Base-by-base conservation (phyloP, 2,329 filamentous ascomycete species). In the Zymoseptoria pseudotritici region DNA sequence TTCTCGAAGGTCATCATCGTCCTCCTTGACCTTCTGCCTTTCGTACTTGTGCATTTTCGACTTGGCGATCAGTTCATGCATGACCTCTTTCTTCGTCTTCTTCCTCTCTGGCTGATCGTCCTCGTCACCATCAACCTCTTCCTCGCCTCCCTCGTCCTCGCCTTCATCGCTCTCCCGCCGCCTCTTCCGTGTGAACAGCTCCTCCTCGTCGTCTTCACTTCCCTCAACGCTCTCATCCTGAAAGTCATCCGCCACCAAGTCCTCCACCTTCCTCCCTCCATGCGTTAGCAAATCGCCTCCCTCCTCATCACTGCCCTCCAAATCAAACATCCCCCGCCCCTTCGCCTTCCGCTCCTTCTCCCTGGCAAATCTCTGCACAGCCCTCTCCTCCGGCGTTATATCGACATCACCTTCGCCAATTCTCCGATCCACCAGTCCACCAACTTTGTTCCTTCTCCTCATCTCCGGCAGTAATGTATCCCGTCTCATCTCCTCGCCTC, bases 41-140 rank as follows among this genome's bases (percentile, higher is more conserved):
- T 97, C 92, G 71, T 93, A 92, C 76, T 96, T 97, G 82, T 97
- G 84, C 63, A 90, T 81, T 73, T 99, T 99, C 0, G 93, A 97
- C 76, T 99, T 99, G 62, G 92, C 90, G 66, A 99, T 97, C 62
- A 99, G 83, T 75, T 99, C 95, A 70, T 96, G 89, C 90, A 97
- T 97, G 55, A 99, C 90, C 75, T 99, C 94, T 57, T 94, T 89
- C 77, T 97, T 97, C 2, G 87, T 87, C 79, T 97, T 99, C 75
- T 96, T 97, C 61, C 88, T 83, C 68, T 93, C 88, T 0, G 91
- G 91, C 63, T 86, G 78, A 20, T 80, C 80, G 0, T 79, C 79
- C 5, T 79, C 79, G 3, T 76, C 78, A 2, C 78, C 80, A 55
- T 80, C 78, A 29, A 75, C 77, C 1, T 77, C 80, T 29, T 78